Conservation (phyloP, 2,329 filamentous ascomycete species). For the Daldinia eschscholtzii region DNA sequence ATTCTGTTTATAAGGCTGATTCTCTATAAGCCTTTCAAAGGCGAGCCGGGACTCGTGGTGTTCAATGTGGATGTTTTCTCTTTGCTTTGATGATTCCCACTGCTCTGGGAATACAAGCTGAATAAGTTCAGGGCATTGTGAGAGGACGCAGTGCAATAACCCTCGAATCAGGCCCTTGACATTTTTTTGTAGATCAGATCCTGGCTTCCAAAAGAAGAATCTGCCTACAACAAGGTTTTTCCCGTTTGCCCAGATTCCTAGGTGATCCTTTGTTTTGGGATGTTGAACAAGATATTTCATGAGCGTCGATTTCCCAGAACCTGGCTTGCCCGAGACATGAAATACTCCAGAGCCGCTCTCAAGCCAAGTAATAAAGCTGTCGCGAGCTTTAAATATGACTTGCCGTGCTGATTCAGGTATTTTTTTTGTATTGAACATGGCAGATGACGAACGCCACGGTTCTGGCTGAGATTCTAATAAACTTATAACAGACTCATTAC, state of each 20-base stretch:
- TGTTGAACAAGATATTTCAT: background rate
- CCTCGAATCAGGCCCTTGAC: background rate
- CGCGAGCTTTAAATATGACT: background rate
- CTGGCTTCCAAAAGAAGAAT: constrained; percentile 11
- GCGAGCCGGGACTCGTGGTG: background rate
- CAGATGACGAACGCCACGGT: too few relatives aligned
- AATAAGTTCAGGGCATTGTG: background rate
- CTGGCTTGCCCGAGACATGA: background rate
- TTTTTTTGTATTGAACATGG: background rate
- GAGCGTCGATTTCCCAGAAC: background rate
- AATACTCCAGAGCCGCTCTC: background rate
- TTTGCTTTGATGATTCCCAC: background rate
- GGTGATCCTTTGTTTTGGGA: background rate
- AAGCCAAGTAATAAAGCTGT: background rate
- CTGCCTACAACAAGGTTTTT: background rate
- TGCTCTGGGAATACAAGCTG: background rate
- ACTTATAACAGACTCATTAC: too few relatives aligned
- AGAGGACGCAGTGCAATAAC: background rate
- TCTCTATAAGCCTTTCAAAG: background rate
- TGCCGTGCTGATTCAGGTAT: background rate
- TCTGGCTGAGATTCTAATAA: too few relatives aligned
- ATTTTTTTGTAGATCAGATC: background rate
- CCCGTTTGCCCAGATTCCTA: background rate
- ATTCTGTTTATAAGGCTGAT: background rate
- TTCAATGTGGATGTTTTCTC: background rate